These are phyloP conservation scores for Symmetrospora coprosmae DNA, from an alignment of 768 basidiomycete species.

Conservation along the genomic window DNA sequence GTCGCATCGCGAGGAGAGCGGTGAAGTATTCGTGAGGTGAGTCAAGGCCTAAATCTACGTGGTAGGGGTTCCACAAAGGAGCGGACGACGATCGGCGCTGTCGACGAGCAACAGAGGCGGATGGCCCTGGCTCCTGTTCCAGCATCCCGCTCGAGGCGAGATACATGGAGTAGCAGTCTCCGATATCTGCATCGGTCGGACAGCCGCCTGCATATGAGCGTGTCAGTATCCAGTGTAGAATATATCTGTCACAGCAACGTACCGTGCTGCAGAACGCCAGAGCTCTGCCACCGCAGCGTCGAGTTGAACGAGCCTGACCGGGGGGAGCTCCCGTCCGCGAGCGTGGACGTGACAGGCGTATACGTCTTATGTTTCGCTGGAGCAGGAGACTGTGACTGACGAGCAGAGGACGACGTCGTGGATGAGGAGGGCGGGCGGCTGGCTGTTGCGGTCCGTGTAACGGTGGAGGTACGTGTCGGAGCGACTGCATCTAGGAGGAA, in stretches of 20 bases:
- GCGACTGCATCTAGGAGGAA: no score
- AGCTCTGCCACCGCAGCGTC: not conserved
- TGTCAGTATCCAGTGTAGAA: not conserved
- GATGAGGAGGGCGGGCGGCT: no score
- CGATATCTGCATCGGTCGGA: not conserved
- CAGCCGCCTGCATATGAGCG: conserved; percentile 41
- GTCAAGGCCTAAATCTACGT: not conserved
- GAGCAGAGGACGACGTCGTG: no score
- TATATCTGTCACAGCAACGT: not conserved
- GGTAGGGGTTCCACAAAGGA: no score
- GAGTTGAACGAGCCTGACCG: conserved; percentile 1
- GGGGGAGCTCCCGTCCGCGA: not conserved
- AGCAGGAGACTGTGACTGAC: no score
- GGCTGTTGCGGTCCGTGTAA: no score
- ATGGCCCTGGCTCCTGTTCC: not conserved
- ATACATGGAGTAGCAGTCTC: conserved; percentile 6
- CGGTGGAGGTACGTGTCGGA: no score
- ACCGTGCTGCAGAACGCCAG: not conserved
- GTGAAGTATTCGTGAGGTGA: not conserved
- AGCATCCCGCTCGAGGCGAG: not conserved
- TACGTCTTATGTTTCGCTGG: no score
- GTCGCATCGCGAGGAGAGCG: not conserved
- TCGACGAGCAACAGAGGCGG: not conserved
- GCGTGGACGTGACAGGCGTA: not conserved
- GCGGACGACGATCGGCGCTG: not conserved